Percentiles rank a stretch among this genome's conserved stretches.
Conservation (phyloP, 768 basidiomycete genomes). For the Melanogaster broomeanus region DNA sequence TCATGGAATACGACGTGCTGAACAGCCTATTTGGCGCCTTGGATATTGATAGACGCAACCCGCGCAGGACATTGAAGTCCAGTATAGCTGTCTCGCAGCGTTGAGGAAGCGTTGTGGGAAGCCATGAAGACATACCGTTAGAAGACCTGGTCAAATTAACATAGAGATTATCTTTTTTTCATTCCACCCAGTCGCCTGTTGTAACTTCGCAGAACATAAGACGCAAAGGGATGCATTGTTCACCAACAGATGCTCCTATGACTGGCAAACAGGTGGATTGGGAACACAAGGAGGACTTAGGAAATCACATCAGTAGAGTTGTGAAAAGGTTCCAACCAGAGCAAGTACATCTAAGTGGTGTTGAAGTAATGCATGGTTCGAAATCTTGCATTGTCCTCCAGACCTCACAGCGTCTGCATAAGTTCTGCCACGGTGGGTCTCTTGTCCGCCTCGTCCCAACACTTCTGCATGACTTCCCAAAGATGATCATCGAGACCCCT, state of each 20-base stretch:
- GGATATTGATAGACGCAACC: slow-evolving; percentile 76
- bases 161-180: slow-evolving; percentile 95
- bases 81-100: slow-evolving; percentile 63
- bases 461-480: slow-evolving; percentile 45
- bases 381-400: not conserved
- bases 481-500: slow-evolving; percentile 49
- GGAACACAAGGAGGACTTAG: too few species aligned
- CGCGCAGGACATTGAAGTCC: slow-evolving; percentile 86
- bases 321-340: too few species aligned
- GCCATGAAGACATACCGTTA: slow-evolving; percentile 55
- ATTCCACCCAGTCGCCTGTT: slow-evolving; percentile 95
- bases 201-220: slow-evolving; percentile 87
- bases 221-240: slow-evolving; percentile 84
- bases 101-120: slow-evolving; percentile 6
- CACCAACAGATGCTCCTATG: too few species aligned
- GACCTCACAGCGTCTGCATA: slow-evolving; percentile 15
- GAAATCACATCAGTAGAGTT: too few species aligned
- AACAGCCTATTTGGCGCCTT: slow-evolving; percentile 90
- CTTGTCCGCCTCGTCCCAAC: slow-evolving; percentile 42
- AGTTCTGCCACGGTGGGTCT: slow-evolving; percentile 46
- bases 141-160: slow-evolving; percentile 89
- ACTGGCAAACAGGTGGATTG: too few species aligned
- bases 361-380: not conserved
- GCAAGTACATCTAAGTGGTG: too few species aligned
- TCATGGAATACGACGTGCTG: slow-evolving; percentile 90